These are phyloP conservation scores for Sporothrix dimorphospora DNA, from an alignment of 2,329 filamentous ascomycete species.

Conservation along the genomic window DNA sequence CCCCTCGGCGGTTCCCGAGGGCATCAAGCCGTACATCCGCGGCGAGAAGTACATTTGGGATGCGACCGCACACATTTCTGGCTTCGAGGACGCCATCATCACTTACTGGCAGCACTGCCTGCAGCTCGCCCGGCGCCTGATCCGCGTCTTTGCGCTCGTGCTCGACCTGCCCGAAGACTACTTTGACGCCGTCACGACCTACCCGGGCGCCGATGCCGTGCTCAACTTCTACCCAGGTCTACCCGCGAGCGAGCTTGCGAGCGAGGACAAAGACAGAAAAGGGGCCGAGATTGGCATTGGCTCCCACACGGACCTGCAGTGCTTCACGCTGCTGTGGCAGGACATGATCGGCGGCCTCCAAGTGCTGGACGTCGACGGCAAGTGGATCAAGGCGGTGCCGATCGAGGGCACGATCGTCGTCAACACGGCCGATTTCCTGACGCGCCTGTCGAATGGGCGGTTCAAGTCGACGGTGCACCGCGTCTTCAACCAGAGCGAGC, in stretches of 20 bases:
- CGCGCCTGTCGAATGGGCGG: conserved; percentile 53
- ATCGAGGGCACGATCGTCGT: conserved; percentile 53
- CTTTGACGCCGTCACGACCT: conserved; percentile 46
- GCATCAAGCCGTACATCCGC: conserved; percentile 19
- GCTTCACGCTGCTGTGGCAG: conserved; percentile 34
- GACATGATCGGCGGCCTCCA: conserved; percentile 33
- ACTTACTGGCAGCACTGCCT: conserved; percentile 36
- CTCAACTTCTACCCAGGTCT: conserved; percentile 36
- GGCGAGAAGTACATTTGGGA: conserved; percentile 37
- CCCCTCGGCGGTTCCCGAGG: not conserved
- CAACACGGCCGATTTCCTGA: conserved; percentile 57
- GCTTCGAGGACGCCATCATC: conserved; percentile 34
- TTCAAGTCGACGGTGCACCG: conserved; percentile 55
- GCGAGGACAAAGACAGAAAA: not conserved
- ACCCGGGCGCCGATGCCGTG: conserved; percentile 40
- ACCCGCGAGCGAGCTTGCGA: not conserved
- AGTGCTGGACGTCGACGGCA: conserved; percentile 33
- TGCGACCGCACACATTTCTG: conserved; percentile 33
- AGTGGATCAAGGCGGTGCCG: conserved; percentile 49
- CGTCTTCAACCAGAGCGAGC: conserved; percentile 48
- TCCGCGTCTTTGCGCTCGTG: conserved; percentile 36
- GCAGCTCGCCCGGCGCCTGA: conserved; percentile 33
- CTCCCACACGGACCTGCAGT: conserved; percentile 53
- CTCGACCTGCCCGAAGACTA: conserved; percentile 38
- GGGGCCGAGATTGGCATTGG: conserved; percentile 47